Conservation (phyloP, 225 moss, liverwort and hornwort species). For the Physcomitrellopsis africana region DNA sequence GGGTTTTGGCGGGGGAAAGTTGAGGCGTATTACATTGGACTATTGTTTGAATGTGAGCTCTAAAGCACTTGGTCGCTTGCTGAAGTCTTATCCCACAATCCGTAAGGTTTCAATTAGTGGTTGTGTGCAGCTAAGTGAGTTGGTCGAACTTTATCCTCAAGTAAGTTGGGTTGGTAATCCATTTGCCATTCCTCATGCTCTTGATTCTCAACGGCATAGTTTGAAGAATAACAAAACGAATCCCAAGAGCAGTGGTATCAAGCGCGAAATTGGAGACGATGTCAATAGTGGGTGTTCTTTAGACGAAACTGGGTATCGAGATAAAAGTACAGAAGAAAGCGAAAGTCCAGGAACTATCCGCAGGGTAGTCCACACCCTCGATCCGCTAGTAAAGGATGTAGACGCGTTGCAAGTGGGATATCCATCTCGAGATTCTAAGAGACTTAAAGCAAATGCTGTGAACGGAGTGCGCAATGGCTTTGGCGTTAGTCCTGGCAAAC, state of each 20-base stretch:
- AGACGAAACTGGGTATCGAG: slow-evolving; percentile 76
- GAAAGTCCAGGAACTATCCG: slow-evolving; percentile 61
- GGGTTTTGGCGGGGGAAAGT: slow-evolving; percentile 80
- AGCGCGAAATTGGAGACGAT: slow-evolving; percentile 63
- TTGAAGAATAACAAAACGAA: slow-evolving; percentile 51
- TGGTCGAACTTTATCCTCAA: slow-evolving; percentile 63
- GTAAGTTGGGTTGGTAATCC: slow-evolving; percentile 75
- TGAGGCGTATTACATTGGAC: slow-evolving; percentile 66
- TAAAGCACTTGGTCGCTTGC: slow-evolving; percentile 65
- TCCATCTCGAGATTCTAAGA: slow-evolving; percentile 54
- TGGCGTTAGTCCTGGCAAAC: slow-evolving; percentile 36
- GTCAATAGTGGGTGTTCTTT: slow-evolving; percentile 68
- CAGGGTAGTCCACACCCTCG: slow-evolving; percentile 42
- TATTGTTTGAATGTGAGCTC: slow-evolving; percentile 75
- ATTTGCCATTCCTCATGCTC: slow-evolving; percentile 42
- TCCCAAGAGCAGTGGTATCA: slow-evolving; percentile 48
- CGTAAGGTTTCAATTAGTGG: slow-evolving; percentile 71
- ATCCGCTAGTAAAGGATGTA: slow-evolving; percentile 44
- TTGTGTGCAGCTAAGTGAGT: slow-evolving; percentile 62
- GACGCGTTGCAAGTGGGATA: slow-evolving; percentile 38
- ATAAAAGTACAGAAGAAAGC: slow-evolving; percentile 66
- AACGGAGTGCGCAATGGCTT: slow-evolving; percentile 50
- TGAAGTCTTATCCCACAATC: slow-evolving; percentile 78
- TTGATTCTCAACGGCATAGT: slow-evolving; percentile 49
- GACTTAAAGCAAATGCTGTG: slow-evolving; percentile 51